Evolutionary conservation across 441 rosid genomes (phyloP).

Genomic region (Kokia cookei): DNA sequence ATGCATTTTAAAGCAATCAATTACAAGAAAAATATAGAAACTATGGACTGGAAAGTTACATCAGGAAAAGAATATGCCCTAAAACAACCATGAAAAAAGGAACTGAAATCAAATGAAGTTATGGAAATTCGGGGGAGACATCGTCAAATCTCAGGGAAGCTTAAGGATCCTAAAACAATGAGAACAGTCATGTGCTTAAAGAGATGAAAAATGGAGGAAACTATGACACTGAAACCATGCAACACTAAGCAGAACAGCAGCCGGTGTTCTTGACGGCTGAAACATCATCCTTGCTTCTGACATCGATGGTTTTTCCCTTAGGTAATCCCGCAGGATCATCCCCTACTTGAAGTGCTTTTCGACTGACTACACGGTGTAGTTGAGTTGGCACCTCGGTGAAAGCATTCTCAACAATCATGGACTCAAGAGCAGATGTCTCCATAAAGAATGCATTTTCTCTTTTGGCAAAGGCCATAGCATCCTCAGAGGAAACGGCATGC

Average conservation of each 20-base stretch:
- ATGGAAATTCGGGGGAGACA: not conserved
- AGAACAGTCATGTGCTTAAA: not conserved
- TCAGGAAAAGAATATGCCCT: not conserved
- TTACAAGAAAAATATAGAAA: not conserved
- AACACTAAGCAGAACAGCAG: conserved; percentile 45
- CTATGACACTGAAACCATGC: conserved; percentile 2
- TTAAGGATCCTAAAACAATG: not conserved
- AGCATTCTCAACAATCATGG: conserved; percentile 52
- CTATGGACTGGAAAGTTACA: not conserved
- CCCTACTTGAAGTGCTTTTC: conserved; percentile 39
- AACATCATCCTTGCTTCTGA: conserved; percentile 49
- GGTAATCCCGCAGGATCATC: conserved; percentile 48
- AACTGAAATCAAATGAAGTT: conserved; percentile 5
- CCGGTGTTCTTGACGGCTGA: conserved; percentile 48
- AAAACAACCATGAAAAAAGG: not conserved
- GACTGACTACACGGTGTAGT: conserved; percentile 45
- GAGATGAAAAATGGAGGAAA: not conserved
- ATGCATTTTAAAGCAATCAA: not conserved
- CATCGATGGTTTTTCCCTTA: conserved; percentile 46
- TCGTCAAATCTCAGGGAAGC: conserved; percentile 2
- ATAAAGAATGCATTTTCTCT: conserved; percentile 53
- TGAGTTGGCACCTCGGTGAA: conserved; percentile 52
- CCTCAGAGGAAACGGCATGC: conserved; percentile 53
- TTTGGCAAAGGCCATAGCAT: conserved; percentile 46
- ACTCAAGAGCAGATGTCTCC: conserved; percentile 66